phyloP scores from a whole-genome alignment of 805 yeast species.

The Metschnikowia gelsemii region DNA sequence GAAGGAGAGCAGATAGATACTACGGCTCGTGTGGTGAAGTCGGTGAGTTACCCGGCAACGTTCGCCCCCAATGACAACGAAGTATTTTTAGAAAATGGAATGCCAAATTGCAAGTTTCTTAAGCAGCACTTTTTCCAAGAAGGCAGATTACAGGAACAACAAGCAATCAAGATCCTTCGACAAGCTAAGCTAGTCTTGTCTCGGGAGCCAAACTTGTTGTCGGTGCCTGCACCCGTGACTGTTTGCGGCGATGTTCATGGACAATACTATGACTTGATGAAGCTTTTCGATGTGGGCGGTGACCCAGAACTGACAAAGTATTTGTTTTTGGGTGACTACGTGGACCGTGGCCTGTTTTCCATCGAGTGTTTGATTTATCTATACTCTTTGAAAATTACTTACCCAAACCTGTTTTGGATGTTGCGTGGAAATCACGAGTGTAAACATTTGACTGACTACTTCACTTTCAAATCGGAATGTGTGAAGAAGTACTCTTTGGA shows the following conservation, averaged over 20 bases:
- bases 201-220: slow-evolving; percentile 74
- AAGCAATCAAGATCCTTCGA: slow-evolving; percentile 63
- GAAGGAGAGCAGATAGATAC: slow-evolving; percentile 60
- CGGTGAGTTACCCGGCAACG: slow-evolving; percentile 67
- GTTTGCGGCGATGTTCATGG: slow-evolving; percentile 99
- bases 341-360: slow-evolving; percentile 90
- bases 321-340: slow-evolving; percentile 89
- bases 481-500: slow-evolving; percentile 68
- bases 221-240: slow-evolving; percentile 88
- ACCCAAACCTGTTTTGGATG: slow-evolving; percentile 72
- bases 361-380: slow-evolving; percentile 76
- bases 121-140: slow-evolving; percentile 74
- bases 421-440: slow-evolving; percentile 95
- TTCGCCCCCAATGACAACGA: slow-evolving; percentile 64
- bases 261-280: slow-evolving; percentile 85
- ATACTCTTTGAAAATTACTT: slow-evolving; percentile 75
- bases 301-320: slow-evolving; percentile 75
- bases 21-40: slow-evolving; percentile 52
- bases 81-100: slow-evolving; percentile 59
- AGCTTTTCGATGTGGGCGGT: slow-evolving; percentile 91
- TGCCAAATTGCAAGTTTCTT: slow-evolving; percentile 72
- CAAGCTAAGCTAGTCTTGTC: slow-evolving; percentile 63
- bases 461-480: slow-evolving; percentile 90
- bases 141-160: slow-evolving; percentile 73
- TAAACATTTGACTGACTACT: slow-evolving; percentile 87